phyloP scores from a whole-genome alignment of 108 stramenopile genomes.

The Skeletonema tropicum region DNA sequence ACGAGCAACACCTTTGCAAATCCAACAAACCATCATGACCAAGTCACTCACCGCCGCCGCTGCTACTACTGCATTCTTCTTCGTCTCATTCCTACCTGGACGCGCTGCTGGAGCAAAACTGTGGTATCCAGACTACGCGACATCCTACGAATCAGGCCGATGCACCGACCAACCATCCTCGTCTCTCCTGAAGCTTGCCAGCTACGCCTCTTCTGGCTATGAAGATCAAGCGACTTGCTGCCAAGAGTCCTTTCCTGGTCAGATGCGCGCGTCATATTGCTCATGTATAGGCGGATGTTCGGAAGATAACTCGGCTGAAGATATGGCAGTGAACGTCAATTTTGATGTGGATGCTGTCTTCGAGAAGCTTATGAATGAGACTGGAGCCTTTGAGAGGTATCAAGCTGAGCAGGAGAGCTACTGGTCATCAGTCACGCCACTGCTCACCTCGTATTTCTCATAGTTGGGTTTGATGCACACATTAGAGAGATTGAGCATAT shows the following conservation, averaged over 20 bases:
- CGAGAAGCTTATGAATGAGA: not conserved
- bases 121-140: not conserved
- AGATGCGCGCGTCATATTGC: not conserved
- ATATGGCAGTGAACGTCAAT: not conserved
- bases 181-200: not conserved
- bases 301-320: not conserved
- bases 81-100: not conserved
- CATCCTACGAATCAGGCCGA: not conserved
- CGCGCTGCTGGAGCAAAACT: not conserved
- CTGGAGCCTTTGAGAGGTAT: not conserved
- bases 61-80: not conserved
- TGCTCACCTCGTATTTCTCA: not conserved
- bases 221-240: not conserved
- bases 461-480: not conserved
- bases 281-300: not conserved
- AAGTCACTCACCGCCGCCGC: not conserved
- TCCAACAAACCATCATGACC: not conserved
- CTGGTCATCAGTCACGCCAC: not conserved
- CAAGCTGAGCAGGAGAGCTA: not conserved
- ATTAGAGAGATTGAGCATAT: not conserved
- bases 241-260: not conserved
- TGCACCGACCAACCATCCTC: conserved; percentile 11
- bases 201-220: not conserved
- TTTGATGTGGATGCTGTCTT: not conserved
- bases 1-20: no score